Base-by-base conservation (phyloP, 78 protist species). In the Dictyostelium purpureum region DNA sequence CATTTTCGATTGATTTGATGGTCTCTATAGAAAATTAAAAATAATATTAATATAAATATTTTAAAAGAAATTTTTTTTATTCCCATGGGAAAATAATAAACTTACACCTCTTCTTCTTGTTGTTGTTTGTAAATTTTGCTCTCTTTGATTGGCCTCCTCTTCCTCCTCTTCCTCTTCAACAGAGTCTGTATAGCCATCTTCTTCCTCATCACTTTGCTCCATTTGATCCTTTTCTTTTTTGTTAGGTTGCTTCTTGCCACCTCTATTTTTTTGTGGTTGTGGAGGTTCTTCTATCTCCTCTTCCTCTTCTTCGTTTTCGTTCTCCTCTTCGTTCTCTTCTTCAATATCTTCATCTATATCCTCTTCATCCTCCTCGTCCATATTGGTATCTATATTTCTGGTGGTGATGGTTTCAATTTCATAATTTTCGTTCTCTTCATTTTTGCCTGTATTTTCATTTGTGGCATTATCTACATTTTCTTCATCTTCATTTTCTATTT, bases 81-180 rank as follows among this genome's bases (percentile, higher is more conserved):
- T 54, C 5, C 19, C 10, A 7, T n/a, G n/a, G n/a, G n/a, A n/a
- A n/a, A 19, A 54, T n/a, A n/a, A 54, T 19, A 19, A 19, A 63
- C 71, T 33, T 63, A 63, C 71, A 63, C 71, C 71, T 63, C 71
- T 63, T 63, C 71, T 63, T 63, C 33, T 63, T 16, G 38, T 24
- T 6, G 42, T 31, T 59, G 69, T 24, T 6, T 52, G 14, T 18
- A 38, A 10, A 26, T 57, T 57, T 24, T 26, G n/a, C 9, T n/a
- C n/a, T n/a, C n/a, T 33, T 28, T 28, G 12, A 21, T 31, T 54
- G 24, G 6, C 38, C 21, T 5, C 76, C 76, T 14, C 31, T 43
- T 19, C 49, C 12, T 40, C 76, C 6, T 67, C 76, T 40, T 67
- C 76, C 0, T 67, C 76, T 0, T 67, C 52, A 10, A 12, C 52